These are phyloP conservation scores for Samsoniella hepiali DNA, from an alignment of 2,329 filamentous ascomycete species.

Conservation along the genomic window DNA sequence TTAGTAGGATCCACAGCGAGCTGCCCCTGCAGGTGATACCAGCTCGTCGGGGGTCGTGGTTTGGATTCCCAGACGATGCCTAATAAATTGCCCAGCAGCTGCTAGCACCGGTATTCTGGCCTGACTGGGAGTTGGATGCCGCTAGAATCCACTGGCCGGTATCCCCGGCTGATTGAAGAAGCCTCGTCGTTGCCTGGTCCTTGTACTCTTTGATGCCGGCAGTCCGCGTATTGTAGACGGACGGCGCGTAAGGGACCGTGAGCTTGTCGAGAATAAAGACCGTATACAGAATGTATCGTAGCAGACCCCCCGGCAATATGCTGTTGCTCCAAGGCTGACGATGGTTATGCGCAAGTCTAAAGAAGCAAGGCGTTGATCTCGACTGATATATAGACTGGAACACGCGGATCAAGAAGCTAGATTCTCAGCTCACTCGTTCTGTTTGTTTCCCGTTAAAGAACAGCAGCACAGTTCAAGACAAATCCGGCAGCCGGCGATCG, in stretches of 20 bases:
- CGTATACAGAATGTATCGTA: no score
- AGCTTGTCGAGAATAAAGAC: no score
- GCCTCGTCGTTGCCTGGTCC: neutral
- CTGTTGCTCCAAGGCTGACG: no score
- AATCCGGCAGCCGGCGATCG: neutral
- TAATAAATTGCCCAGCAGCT: neutral
- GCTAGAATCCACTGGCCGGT: neutral
- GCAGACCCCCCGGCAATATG: no score
- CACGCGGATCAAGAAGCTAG: no score
- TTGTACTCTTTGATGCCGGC: neutral
- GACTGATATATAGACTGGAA: no score
- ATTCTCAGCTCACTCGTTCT: no score
- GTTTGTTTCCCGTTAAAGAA: no score
- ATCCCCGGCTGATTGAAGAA: neutral
- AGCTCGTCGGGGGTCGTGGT: neutral
- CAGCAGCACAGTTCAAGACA: neutral
- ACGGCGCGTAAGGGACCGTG: no score
- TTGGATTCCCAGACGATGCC: neutral
- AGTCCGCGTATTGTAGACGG: neutral
- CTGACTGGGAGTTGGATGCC: neutral
- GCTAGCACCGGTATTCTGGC: neutral
- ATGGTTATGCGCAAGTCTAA: no score
- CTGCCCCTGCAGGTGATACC: slow-evolving; percentile 1
- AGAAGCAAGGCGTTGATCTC: no score
- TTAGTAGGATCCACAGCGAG: slow-evolving; percentile 1